Base-by-base conservation (phyloP, 2,329 filamentous ascomycete species). In the Aspergillus ochraceoroseus region DNA sequence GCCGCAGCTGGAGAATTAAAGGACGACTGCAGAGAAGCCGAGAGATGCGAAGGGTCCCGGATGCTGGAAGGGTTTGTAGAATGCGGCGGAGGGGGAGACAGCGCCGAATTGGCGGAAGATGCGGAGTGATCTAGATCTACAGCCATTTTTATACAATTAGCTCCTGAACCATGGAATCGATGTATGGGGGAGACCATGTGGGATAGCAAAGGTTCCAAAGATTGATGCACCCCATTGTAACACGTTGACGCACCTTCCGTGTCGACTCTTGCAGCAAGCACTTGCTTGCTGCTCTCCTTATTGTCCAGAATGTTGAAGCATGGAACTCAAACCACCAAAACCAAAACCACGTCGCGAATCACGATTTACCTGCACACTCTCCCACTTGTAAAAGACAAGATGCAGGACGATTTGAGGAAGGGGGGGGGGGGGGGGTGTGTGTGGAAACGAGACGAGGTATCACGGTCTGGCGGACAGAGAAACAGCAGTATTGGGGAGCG, bases 241-340 rank as follows among this genome's bases (percentile, higher is more conserved):
- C 26, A 38, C 30, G 45, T 39, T 39, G 40, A 64, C 65, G 47
- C 53, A 68, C 66, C 61, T 66, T 68, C 66, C 66, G 65, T 66
- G 57, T 68, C 63, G 64, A 65, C 63, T 62, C 58, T 59, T 62
- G 65, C 64, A 67, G 65, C 66, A 68, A 69, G 65, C 66, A 64
- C 61, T 62, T 61, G 66, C 66, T 68, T 67, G 66, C 66, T 61
- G 66, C 66, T 64, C 57, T 58, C 55, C 51, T 64, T 67, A 67
- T 61, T 49, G 56, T 58, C 58, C 59, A 64, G 58, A 68, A 68
- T 67, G 54, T 61, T 67, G 65, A 66, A 63, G 63, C 65, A 68
- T 68, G 64, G 63, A 66, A 67, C 58, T 61, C 54, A 59, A 57
- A 54, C 51, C 45, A 45, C 37, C 28, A 46, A 53, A 42, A 54